Evolutionary conservation across 192 early-diverging fungal species (phyloP).

Genomic region (Coemansia sp.): DNA sequence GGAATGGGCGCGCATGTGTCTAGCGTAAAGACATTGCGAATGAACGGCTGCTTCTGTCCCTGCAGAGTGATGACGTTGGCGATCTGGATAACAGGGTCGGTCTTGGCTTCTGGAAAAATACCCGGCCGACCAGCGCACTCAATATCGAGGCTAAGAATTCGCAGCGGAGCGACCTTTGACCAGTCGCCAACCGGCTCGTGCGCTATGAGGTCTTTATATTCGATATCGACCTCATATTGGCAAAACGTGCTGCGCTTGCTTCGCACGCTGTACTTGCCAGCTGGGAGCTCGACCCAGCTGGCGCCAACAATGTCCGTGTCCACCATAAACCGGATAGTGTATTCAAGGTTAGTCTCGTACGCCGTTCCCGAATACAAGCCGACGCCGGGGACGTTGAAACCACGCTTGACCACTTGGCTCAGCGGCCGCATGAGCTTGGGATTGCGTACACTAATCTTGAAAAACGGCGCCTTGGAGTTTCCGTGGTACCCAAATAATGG

Average conservation of each 20-base stretch:
- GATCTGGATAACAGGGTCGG: conserved; percentile 97
- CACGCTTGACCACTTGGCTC: conserved; percentile 53
- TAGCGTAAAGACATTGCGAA: conserved; percentile 93
- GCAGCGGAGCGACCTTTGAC: conserved; percentile 90
- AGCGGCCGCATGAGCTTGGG: conserved; percentile 53
- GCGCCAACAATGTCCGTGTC: conserved; percentile 82
- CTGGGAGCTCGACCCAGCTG: conserved; percentile 90
- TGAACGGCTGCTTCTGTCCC: conserved; percentile 86
- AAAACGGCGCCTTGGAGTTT: conserved; percentile 75
- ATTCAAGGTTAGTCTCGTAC: conserved; percentile 91
- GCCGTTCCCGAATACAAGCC: conserved; percentile 59
- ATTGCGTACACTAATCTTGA: conserved; percentile 73
- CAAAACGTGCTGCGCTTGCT: conserved; percentile 41
- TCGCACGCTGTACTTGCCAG: conserved; percentile 71
- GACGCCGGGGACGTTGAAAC: conserved; percentile 62
- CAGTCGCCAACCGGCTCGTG: conserved; percentile 90
- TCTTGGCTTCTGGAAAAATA: conserved; percentile 88
- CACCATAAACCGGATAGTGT: conserved; percentile 94
- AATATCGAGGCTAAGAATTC: conserved; percentile 97
- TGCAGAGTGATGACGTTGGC: conserved; percentile 93
- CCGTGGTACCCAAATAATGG: conserved; percentile 89
- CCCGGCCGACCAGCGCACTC: conserved; percentile 97
- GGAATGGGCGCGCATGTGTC: conserved; percentile 91
- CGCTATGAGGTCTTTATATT: conserved; percentile 76
- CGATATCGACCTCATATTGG: conserved; percentile 84